Conservation (phyloP, 306 rosid species). For the Quercus wislizeni region DNA sequence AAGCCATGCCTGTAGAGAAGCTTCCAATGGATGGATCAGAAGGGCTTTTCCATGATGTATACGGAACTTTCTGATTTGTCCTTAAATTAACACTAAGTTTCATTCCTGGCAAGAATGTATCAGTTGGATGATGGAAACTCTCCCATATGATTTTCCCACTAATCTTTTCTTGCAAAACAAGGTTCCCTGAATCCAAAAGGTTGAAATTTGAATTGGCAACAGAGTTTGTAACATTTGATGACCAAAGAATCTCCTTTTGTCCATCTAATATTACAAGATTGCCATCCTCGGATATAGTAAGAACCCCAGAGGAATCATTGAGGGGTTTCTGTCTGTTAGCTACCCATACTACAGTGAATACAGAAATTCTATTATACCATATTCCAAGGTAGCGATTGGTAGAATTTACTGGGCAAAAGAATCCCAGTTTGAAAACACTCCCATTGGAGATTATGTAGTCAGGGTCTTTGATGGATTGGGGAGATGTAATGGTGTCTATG, state of each 20-base stretch:
- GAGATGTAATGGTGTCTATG: neutral
- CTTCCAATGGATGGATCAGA: constrained; percentile 35
- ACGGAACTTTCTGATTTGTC: neutral
- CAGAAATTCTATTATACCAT: constrained; percentile 9
- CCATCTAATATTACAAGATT: constrained; percentile 32
- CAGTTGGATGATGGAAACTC: constrained; percentile 38
- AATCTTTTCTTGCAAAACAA: constrained; percentile 15
- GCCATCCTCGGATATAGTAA: constrained; percentile 19
- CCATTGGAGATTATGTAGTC: neutral
- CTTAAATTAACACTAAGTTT: neutral
- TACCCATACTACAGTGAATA: constrained; percentile 22
- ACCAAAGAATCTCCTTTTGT: constrained; percentile 24
- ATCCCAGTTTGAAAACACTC: constrained; percentile 15
- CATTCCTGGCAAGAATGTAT: constrained; percentile 12
- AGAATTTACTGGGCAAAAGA: constrained; percentile 10
- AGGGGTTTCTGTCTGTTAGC: constrained; percentile 38
- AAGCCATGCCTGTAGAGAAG: constrained; percentile 20
- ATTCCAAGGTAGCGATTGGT: constrained; percentile 13
- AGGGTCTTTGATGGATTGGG: neutral
- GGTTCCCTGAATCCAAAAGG: constrained; percentile 39
- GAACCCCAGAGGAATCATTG: constrained; percentile 24
- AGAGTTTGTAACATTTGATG: constrained; percentile 22
- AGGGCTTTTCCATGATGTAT: constrained; percentile 33
- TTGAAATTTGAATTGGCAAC: constrained; percentile 11
- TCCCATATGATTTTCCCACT: constrained; percentile 26